These are phyloP conservation scores for Puccinia hordei DNA, from an alignment of 1,284 basidiomycete genomes.

Conservation along the genomic window DNA sequence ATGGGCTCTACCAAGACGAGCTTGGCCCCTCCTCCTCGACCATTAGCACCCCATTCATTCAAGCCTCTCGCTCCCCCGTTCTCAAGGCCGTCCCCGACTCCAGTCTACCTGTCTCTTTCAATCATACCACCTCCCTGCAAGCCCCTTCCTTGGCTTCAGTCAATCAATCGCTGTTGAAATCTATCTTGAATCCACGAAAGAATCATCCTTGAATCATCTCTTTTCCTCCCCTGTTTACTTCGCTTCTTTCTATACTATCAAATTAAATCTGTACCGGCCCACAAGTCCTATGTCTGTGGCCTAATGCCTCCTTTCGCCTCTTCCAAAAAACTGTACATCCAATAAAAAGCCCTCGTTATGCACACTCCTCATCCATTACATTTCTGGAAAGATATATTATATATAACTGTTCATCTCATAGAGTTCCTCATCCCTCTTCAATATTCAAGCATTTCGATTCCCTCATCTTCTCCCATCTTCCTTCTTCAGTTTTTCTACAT, in stretches of 20 bases:
- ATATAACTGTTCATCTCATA: neutral
- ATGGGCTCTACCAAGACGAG: constrained; percentile 48
- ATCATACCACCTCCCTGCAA: neutral
- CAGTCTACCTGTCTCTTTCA: constrained; percentile 5
- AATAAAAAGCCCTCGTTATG: neutral
- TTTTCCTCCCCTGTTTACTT: neutral
- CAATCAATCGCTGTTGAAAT: constrained; percentile 20
- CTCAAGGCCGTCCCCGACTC: constrained; percentile 28
- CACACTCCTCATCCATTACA: neutral
- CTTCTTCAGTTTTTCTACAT: neutral
- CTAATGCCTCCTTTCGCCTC: neutral
- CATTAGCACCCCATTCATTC: constrained; percentile 39
- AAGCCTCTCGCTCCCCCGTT: constrained; percentile 34
- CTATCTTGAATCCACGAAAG: constrained; percentile 26
- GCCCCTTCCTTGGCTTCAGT: constrained; percentile 21
- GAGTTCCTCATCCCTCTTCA: neutral
- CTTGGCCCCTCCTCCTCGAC: constrained; percentile 1
- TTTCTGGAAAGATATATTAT: neutral
- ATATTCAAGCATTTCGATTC: neutral
- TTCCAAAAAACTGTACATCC: neutral
- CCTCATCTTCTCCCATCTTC: neutral
- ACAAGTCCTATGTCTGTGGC: neutral
- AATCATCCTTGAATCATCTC: neutral
- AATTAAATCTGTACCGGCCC: neutral
- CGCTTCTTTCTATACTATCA: neutral